Conservation (phyloP, 352 stramenopile species). For the Phytopythium sindhum region DNA sequence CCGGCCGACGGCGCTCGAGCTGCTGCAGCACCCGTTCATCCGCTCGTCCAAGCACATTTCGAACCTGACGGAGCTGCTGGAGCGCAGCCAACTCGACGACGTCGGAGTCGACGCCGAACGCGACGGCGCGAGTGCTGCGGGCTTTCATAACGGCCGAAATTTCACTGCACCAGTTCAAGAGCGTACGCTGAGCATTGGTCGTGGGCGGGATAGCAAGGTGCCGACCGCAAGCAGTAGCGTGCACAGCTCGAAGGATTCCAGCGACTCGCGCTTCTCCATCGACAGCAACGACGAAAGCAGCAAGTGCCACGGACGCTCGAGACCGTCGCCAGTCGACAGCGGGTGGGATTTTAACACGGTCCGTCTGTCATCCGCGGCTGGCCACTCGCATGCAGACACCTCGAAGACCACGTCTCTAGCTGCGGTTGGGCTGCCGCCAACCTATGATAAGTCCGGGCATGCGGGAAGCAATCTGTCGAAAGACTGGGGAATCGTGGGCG, state of each 20-base stretch:
- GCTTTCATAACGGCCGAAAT: slow-evolving; percentile 5
- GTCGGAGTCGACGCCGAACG: slow-evolving; percentile 6
- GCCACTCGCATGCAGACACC: not conserved
- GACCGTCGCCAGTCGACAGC: slow-evolving; percentile 41
- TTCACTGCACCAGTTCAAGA: not conserved
- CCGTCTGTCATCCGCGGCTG: slow-evolving; percentile 34
- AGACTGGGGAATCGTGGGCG: not conserved
- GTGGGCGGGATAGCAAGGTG: not conserved
- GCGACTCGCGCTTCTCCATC: not conserved
- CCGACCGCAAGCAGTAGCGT: not conserved
- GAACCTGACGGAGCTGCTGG: slow-evolving; percentile 67
- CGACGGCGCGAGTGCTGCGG: slow-evolving; percentile 8
- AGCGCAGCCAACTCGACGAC: slow-evolving; percentile 33
- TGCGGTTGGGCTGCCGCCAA: not conserved
- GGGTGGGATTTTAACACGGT: slow-evolving; percentile 82
- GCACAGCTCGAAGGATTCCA: not conserved
- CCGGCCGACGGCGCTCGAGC: slow-evolving; percentile 75
- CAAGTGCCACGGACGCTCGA: slow-evolving; percentile 37
- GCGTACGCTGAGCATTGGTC: not conserved
- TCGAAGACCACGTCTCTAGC: not conserved
- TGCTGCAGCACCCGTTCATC: slow-evolving; percentile 89
- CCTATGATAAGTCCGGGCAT: not conserved
- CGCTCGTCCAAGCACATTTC: slow-evolving; percentile 61
- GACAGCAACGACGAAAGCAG: slow-evolving; percentile 14
- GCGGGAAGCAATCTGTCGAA: slow-evolving; percentile 1